A percentile compares a stretch with the other conserved stretches of the same genome.
phyloP scores from a whole-genome alignment of 371 early-diverging fungal species.

The Vairimorpha ceranae region DNA sequence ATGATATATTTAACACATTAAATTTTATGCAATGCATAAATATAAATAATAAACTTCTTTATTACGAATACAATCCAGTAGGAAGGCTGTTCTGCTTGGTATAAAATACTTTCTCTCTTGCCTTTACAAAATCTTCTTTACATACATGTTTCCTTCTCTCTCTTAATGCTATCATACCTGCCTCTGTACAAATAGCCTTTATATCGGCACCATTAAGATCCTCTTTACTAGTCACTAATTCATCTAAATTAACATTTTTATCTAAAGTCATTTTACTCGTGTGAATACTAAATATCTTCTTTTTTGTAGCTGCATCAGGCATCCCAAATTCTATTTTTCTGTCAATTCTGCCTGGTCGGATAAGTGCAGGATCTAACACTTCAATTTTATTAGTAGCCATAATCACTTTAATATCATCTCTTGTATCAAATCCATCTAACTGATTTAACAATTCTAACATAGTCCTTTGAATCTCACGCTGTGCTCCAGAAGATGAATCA shows the following conservation, averaged over 20 bases:
- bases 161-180: slow-evolving; percentile 91
- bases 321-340: slow-evolving; percentile 99
- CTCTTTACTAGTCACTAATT: slow-evolving; percentile 93
- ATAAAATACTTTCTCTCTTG: slow-evolving; percentile 94
- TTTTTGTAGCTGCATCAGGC: slow-evolving; percentile 94
- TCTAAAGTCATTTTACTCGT: slow-evolving; percentile 91
- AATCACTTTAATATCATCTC: slow-evolving; percentile 95
- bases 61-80: slow-evolving; percentile 60
- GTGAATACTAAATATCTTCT: slow-evolving; percentile 95
- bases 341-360: slow-evolving; percentile 98
- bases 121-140: slow-evolving; percentile 92
- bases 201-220: slow-evolving; percentile 98
- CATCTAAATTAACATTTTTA: slow-evolving; percentile 90
- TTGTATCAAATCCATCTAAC: slow-evolving; percentile 98
- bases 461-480: slow-evolving; percentile 97
- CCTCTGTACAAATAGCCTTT: slow-evolving; percentile 98
- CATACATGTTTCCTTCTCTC: slow-evolving; percentile 96
- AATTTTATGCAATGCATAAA: too few species aligned
- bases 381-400: slow-evolving; percentile 99
- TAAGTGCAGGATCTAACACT: slow-evolving; percentile 92
- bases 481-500: slow-evolving; percentile 90
- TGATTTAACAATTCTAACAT: slow-evolving; percentile 99
- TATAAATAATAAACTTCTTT: too few species aligned
- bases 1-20: too few species aligned
- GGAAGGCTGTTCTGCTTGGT: slow-evolving; percentile 76